Evolutionary conservation across 306 rosid genomes (phyloP), one percentile per base, ranked within the genome.

Genomic region (Cucumis cinereus): DNA sequence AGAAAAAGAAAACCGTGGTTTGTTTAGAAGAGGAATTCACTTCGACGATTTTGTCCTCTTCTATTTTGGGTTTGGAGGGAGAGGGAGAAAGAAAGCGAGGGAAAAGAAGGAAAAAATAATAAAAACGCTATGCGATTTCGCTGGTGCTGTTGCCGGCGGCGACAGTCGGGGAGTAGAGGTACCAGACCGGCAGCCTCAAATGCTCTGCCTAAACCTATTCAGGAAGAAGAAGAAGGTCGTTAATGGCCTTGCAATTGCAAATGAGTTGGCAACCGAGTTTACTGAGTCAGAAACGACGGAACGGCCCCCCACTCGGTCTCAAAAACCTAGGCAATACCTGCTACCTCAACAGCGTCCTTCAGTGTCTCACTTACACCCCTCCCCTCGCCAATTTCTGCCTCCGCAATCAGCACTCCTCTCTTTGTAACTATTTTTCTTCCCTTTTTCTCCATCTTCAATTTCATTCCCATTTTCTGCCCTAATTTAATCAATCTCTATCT

Each of bases 361-460:
- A 95, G 92, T 95, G 99, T 78, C 99, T 95, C 82, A 95, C 99
- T 77, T 92, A 89, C 81, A 95, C 99, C 49, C 98, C 99, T 74
- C 99, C 99, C 50, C 99, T 95, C 67, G 99, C 99, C 86, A 95
- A 95, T 90, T 95, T 92, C 96, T 95, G 98, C 75, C 99, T 95
- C 74, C 90, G 86, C 12, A 80, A 74, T 23, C 96, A 79, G 54
- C 99, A 95, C 86, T 88, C 99, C 11, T 84, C 93, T 7, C 87
- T 85, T 79, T 95, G 99, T 89, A 75, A 30, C 79, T 20, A 4
- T 41, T 33, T 64, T 50, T 17, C 10, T 73, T 26, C 47, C 33
- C 52, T 33, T 53, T 28, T 16, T 35, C 17, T 6, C 8, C 24
- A 22, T 20, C 35, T 58, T 58, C 64, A 5, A 30, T 74, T 60